Evolutionary conservation across 106 monocot genomes (phyloP), one percentile per base, ranked within the genome.

Genomic region (Amphibolis antarctica): DNA sequence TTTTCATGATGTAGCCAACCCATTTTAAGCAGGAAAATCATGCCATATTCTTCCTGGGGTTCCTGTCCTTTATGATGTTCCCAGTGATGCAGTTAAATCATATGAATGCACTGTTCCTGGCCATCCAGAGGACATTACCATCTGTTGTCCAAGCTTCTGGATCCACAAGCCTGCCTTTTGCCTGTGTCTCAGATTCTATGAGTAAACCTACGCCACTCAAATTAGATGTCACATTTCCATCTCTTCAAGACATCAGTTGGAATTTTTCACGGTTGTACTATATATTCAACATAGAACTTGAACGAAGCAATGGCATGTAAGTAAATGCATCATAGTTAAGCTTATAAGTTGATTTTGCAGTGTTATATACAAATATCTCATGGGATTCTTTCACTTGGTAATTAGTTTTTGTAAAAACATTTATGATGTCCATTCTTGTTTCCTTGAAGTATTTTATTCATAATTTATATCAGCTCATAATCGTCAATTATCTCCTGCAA

Each of bases 211-310:
- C 50, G 36, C 65, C 73, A 65, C 73, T 73, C 28, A 28, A 73
- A 12, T 36, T 73, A 18, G 29, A 73, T 59, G 65, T 73, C 55
- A 65, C 64, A 22, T 61, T 73, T 28, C 73, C 73, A 66, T 47
- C 73, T 45, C 50, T 65, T 56, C 26, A 73, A 65, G 73, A 73
- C 28, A 65, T 73, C 45, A 73, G 44, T 46, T 73, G 73, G 73
- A 73, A 46, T 42, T 31, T 73, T 27, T 73, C 73, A 58, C 64
- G 73, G 25, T 18, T 65, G 15, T 73, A 57, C 65, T 73, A 73
- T 24, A 49, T 58, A 45, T 73, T 73, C 58, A 65, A 73, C 30
- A 65, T 73, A 55, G 65, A 65, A 23, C 53, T 73, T 73, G 73
- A 73, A 65, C 54, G 65, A 27, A 73, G 65, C 30, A 73, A 65